These are phyloP conservation scores for Wickerhamomyces pijperi DNA, from an alignment of 805 yeast genomes.

Conservation along the genomic window DNA sequence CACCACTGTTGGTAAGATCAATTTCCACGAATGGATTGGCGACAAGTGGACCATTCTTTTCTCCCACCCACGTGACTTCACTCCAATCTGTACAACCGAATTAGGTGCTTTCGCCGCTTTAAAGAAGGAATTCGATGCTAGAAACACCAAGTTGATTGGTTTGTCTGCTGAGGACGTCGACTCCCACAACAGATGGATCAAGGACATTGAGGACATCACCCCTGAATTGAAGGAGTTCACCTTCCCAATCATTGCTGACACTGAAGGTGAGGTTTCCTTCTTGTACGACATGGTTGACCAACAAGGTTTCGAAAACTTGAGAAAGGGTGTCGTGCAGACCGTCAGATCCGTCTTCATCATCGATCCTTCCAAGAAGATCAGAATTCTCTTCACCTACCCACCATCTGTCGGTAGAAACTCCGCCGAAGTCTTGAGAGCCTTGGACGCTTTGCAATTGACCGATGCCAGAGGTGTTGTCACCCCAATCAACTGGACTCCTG, in stretches of 20 bases:
- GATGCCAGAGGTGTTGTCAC: conserved; percentile 80
- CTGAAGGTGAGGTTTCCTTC: conserved; percentile 74
- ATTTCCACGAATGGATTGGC: conserved; percentile 81
- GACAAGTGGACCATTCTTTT: conserved; percentile 81
- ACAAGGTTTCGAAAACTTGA: conserved; percentile 66
- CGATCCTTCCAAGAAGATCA: conserved; percentile 82
- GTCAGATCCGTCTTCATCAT: conserved; percentile 88
- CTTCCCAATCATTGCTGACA: conserved; percentile 89
- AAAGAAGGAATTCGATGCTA: conserved; percentile 78
- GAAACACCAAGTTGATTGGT: conserved; percentile 84
- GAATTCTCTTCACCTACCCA: conserved; percentile 82
- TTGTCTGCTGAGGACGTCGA: conserved; percentile 77
- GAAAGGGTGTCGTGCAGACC: conserved; percentile 69
- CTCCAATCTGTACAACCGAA: conserved; percentile 96
- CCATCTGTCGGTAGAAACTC: conserved; percentile 94
- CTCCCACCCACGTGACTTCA: conserved; percentile 94
- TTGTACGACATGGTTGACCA: conserved; percentile 83
- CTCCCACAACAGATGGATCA: conserved; percentile 76
- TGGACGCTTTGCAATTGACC: conserved; percentile 79
- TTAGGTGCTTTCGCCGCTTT: conserved; percentile 86
- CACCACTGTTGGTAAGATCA: conserved; percentile 72
- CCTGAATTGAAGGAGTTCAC: conserved; percentile 55
- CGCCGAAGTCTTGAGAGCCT: conserved; percentile 80
- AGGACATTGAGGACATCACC: conserved; percentile 81
- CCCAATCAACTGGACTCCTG: conserved; percentile 84